A percentile compares a stretch with the other conserved stretches of the same genome.
phyloP scores from a whole-genome alignment of 306 rosid species.

The Delonix regia region DNA sequence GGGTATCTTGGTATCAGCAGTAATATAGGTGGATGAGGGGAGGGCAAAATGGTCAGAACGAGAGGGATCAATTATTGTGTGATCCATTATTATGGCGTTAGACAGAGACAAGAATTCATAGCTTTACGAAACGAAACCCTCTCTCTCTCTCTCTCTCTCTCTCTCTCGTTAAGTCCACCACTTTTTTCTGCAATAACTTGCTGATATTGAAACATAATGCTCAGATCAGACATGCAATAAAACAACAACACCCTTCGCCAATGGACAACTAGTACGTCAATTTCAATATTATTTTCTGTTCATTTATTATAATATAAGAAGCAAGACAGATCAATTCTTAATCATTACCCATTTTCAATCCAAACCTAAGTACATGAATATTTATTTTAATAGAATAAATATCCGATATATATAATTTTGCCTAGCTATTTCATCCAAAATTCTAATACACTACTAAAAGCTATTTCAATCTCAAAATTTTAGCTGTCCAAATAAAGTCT shows the following conservation, averaged over 20 bases:
- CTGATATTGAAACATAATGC: background rate
- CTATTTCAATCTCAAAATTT: too few relatives aligned
- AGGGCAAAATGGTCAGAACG: background rate
- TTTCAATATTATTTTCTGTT: slow-evolving; percentile 1
- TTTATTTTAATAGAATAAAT: too few relatives aligned
- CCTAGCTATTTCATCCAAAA: too few relatives aligned
- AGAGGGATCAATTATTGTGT: background rate
- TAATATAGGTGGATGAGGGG: too few relatives aligned
- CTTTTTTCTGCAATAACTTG: slow-evolving; percentile 10
- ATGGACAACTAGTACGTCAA: background rate
- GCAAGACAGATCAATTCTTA: background rate
- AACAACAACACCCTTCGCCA: slow-evolving; percentile 1
- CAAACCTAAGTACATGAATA: background rate
- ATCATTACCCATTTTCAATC: background rate
- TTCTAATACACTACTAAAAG: too few relatives aligned
- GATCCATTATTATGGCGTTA: background rate
- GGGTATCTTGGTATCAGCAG: too few relatives aligned
- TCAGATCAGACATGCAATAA: background rate
- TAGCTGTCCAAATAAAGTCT: too few relatives aligned
- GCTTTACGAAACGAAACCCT: slow-evolving; percentile 1
- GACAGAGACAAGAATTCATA: background rate
- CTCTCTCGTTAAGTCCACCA: slow-evolving; percentile 27
- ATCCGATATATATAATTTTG: too few relatives aligned
- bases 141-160: too few relatives aligned
- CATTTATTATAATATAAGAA: background rate